phyloP scores from a whole-genome alignment of 768 basidiomycete species.

The Phanerodontia chrysosporium region DNA sequence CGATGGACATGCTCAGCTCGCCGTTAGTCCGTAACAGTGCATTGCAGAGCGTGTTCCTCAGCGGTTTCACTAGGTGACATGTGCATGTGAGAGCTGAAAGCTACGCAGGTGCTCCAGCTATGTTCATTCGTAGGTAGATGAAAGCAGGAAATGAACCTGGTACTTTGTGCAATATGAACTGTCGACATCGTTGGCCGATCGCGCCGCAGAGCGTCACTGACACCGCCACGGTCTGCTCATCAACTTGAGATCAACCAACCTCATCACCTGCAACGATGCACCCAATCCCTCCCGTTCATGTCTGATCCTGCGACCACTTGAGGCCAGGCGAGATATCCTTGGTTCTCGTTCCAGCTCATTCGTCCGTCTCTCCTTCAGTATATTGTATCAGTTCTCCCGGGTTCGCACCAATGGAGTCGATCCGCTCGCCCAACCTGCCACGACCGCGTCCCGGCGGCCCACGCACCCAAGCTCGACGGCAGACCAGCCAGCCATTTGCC shows the following conservation, averaged over 20 bases:
- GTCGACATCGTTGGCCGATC: neutral
- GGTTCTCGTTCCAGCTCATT: neutral
- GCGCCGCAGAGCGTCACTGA: neutral
- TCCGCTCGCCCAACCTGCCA: neutral
- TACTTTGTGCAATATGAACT: neutral
- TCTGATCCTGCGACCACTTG: neutral
- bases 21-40: too few species aligned
- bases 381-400: neutral
- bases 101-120: too few species aligned
- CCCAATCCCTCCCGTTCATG: neutral
- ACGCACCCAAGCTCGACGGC: neutral
- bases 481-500: neutral
- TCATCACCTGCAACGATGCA: neutral
- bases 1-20: too few species aligned
- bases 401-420: neutral
- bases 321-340: neutral
- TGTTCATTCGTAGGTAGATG: too few species aligned
- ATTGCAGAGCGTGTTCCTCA: too few species aligned
- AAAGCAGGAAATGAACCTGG: too few species aligned
- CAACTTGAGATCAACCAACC: neutral
- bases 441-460: constrained; percentile 1
- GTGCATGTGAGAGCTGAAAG: too few species aligned
- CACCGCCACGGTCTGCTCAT: neutral
- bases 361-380: neutral
- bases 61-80: too few species aligned